Conservation (phyloP, 2,329 filamentous ascomycete genomes). For the Orbilia blumenaviensis region DNA sequence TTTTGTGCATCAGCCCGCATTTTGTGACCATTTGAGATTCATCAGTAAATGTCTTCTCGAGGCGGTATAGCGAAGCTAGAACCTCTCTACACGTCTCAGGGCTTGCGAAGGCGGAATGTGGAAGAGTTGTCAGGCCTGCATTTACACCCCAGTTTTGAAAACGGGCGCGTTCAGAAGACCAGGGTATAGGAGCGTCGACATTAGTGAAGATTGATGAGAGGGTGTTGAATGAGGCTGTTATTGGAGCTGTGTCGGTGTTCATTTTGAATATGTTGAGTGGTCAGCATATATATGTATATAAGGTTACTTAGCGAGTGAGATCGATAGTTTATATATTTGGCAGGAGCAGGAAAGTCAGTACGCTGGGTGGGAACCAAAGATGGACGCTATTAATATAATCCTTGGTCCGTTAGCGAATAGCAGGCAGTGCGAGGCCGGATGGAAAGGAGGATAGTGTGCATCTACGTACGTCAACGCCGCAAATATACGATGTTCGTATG, state of each 20-base stretch:
- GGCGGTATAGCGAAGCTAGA: neutral
- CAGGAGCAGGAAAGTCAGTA: too few relatives aligned
- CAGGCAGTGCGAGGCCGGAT: too few relatives aligned
- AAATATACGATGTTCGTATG: too few relatives aligned
- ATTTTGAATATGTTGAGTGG: neutral
- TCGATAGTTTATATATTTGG: too few relatives aligned
- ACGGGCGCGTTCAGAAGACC: neutral
- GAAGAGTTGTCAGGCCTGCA: neutral
- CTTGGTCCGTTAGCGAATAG: too few relatives aligned
- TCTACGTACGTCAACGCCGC: too few relatives aligned
- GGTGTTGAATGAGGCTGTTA: slow-evolving; percentile 2
- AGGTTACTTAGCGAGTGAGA: too few relatives aligned
- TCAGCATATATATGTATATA: too few relatives aligned
- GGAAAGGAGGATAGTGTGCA: too few relatives aligned
- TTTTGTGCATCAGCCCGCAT: slow-evolving; percentile 16
- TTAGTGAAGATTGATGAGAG: neutral
- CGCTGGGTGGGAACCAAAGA: too few relatives aligned
- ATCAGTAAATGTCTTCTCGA: slow-evolving; percentile 15
- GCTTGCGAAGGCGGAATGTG: neutral
- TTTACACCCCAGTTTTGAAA: slow-evolving; percentile 1
- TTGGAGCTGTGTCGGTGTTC: neutral
- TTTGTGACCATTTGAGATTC: neutral
- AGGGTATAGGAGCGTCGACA: slow-evolving; percentile 12
- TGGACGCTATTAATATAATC: too few relatives aligned
- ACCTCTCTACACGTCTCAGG: neutral